Conservation (phyloP, 2,329 filamentous ascomycete species). For the Chalaropsis thielavioides region DNA sequence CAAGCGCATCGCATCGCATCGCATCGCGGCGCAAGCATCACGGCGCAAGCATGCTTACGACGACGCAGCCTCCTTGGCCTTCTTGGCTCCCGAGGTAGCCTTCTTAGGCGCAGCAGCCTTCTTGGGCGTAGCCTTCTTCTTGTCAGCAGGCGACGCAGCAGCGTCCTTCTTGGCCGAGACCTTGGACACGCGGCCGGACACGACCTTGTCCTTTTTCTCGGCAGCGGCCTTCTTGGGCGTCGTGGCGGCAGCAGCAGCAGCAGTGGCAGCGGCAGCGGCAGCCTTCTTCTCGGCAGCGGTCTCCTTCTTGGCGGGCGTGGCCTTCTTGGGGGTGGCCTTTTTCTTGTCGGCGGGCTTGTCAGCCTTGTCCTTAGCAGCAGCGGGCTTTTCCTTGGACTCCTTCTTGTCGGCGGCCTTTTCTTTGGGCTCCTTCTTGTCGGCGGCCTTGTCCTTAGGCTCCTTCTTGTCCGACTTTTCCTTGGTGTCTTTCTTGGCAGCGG, state of each 20-base stretch:
- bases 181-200: slow-evolving; percentile 22
- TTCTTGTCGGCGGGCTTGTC: slow-evolving; percentile 39
- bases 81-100: slow-evolving; percentile 34
- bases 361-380: slow-evolving; percentile 29
- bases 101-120: slow-evolving; percentile 31
- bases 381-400: slow-evolving; percentile 24
- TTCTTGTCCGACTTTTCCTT: slow-evolving; percentile 46
- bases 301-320: slow-evolving; percentile 22
- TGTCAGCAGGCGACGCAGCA: slow-evolving; percentile 21
- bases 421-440: slow-evolving; percentile 22
- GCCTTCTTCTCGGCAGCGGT: slow-evolving; percentile 22
- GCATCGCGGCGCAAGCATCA: too few relatives aligned
- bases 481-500: slow-evolving; percentile 23
- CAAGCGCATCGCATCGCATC: too few relatives aligned
- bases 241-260: slow-evolving; percentile 27
- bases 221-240: slow-evolving; percentile 27
- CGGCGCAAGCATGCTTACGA: background rate
- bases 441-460: slow-evolving; percentile 33
- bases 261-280: slow-evolving; percentile 43
- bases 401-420: slow-evolving; percentile 26
- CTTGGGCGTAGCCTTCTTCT: slow-evolving; percentile 20
- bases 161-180: slow-evolving; percentile 21
- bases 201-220: slow-evolving; percentile 24
- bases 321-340: slow-evolving; percentile 25
- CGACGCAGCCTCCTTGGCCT: slow-evolving; percentile 29